Percentiles rank a stretch among this genome's conserved stretches.
These are phyloP conservation scores for Gnetum montanum DNA, from an alignment of 75 land plant genomes.

Conservation along the genomic window DNA sequence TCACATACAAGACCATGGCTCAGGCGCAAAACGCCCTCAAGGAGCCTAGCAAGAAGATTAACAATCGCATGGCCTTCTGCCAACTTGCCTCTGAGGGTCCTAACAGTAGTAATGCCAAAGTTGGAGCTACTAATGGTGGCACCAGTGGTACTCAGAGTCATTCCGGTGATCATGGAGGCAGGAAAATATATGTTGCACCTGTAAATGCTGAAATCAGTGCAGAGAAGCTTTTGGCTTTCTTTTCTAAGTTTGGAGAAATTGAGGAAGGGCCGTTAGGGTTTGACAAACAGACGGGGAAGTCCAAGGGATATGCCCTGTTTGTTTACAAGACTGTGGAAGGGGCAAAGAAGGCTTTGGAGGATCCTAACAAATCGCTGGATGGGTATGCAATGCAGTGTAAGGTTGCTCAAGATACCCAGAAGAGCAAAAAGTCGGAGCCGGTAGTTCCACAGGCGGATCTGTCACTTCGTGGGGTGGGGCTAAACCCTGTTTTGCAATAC, in stretches of 20 bases:
- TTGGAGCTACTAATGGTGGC: constrained; percentile 26
- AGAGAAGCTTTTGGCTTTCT: constrained; percentile 18
- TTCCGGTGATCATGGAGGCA: too few relatives aligned
- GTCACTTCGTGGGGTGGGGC: constrained; percentile 7
- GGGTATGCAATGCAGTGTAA: constrained; percentile 51
- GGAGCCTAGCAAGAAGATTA: constrained; percentile 78
- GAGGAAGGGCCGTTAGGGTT: constrained; percentile 42
- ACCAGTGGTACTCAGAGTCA: too few relatives aligned
- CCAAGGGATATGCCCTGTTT: constrained; percentile 24
- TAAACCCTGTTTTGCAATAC: constrained; percentile 4
- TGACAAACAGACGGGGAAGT: constrained; percentile 17
- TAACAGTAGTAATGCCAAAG: constrained; percentile 4
- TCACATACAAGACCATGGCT: constrained; percentile 71
- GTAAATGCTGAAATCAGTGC: constrained; percentile 3
- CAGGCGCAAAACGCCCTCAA: constrained; percentile 65
- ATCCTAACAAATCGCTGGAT: constrained; percentile 24
- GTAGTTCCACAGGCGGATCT: background rate
- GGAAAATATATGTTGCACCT: constrained; percentile 7
- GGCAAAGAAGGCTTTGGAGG: constrained; percentile 32
- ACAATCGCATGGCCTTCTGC: constrained; percentile 73
- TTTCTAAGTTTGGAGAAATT: constrained; percentile 32
- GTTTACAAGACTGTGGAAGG: constrained; percentile 28
- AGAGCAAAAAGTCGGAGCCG: constrained; percentile 5
- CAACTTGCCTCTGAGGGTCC: constrained; percentile 63
- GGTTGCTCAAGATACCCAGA: constrained; percentile 32